phyloP scores from a whole-genome alignment of 1,284 basidiomycete species.

The Melanopsichium pennsylvanicum region DNA sequence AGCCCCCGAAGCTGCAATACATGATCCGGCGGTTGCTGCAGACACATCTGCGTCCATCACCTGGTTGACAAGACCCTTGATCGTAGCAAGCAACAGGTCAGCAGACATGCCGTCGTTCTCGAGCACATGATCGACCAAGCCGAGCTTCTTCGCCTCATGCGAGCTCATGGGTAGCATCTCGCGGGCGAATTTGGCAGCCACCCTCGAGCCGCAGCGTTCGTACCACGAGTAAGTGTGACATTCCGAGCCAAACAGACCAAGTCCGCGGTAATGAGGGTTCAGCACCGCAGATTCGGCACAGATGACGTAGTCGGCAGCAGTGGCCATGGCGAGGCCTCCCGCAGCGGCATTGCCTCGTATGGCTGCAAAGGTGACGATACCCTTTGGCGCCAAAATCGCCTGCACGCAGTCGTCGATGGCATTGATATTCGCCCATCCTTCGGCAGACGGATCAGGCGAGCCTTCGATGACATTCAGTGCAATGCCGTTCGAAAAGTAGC shows the following conservation, averaged over 20 bases:
- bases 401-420: conserved; percentile 63
- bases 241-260: conserved; percentile 68
- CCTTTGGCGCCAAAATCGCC: conserved; percentile 64
- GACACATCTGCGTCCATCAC: conserved; percentile 35
- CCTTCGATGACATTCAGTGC: conserved; percentile 69
- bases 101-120: conserved; percentile 16
- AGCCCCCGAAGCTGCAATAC: conserved; percentile 21
- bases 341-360: conserved; percentile 69
- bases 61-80: conserved; percentile 37
- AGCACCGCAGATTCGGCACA: conserved; percentile 66
- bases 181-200: conserved; percentile 63
- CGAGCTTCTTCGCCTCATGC: conserved; percentile 25
- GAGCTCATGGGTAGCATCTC: conserved; percentile 68
- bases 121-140: conserved; percentile 48
- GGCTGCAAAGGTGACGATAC: conserved; percentile 68
- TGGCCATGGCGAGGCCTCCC: conserved; percentile 68
- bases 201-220: conserved; percentile 64
- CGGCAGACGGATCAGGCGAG: conserved; percentile 65
- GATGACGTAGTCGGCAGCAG: conserved; percentile 67
- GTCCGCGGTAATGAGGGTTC: conserved; percentile 68
- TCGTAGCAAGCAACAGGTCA: conserved; percentile 3
- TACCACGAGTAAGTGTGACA: conserved; percentile 68
- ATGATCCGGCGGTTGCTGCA: not conserved
- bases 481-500: conserved; percentile 69
- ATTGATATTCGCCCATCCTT: conserved; percentile 69